Evolutionary conservation across 2,329 filamentous ascomycete species (phyloP), one percentile per base, ranked within the genome.

Genomic region (Calycina herbarum): DNA sequence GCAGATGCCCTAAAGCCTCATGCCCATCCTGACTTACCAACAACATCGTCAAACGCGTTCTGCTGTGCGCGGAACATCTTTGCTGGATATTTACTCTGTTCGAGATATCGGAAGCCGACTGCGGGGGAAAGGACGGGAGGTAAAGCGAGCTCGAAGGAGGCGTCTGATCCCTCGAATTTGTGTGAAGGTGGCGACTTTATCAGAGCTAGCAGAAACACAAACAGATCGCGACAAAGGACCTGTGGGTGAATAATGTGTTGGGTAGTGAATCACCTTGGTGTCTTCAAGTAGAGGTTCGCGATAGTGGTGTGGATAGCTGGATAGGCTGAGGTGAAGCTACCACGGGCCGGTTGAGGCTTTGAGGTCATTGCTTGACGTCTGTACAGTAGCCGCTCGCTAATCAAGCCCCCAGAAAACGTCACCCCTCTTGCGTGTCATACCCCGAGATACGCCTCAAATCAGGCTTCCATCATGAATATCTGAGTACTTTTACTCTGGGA

Each of bases 31-130:
- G 63, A 80, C 85, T 76, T 81, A 88, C 86, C 86, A 77, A 91
- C 86, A 72, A 85, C 86, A 74, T 91, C 88, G 77, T 91, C 88
- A 72, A 90, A 90, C 58, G 85, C 82, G 78, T 90, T 90, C 76
- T 87, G 85, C 78, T 89, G 83, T 62, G 83, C 80, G 73, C 84
- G 83, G 78, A 86, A 86, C 84, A 86, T 86, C 67, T 38, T 68
- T 56, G 65, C 48, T 60, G 64, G 63, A 51, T 24, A 51, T 63
- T 63, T 65, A 57, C 33, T 62, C 56, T 59, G 27, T 27, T 45
- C 60, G n/a, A 57, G 59, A 40, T 35, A 51, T 33, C n/a, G 20
- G 10, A 40, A 27, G 45, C 48, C 27, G 56, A 33, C 62, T 64
- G 62, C 56, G 57, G 57, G 62, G 56, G n/a, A 48, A 33, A 20